Evolutionary conservation across 345 rosid genomes (phyloP), one percentile per base, ranked within the genome.

Genomic region (Combretum micranthum): DNA sequence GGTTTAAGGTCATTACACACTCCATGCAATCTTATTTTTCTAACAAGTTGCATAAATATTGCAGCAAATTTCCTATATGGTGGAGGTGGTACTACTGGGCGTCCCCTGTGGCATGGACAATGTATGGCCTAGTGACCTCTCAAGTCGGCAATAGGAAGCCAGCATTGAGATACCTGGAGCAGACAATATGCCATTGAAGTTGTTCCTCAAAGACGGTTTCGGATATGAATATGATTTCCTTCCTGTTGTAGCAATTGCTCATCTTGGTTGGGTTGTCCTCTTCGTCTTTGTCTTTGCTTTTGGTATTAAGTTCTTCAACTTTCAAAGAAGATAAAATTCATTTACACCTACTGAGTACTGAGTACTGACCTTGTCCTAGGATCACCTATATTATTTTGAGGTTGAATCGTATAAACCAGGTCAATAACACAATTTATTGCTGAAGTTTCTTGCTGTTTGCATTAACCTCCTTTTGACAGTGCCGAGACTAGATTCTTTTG

Each of bases 41-140:
- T 49, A 49, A 19, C 21, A 14, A 18, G 14, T 12, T 50, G 23
- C 6, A 12, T 14, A 14, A 18, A 12, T 12, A 0, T 61, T 14
- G 72, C 78, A 83, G 96, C 82, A 64, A 78, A 75, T 87, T n/a
- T 20, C 97, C 96, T 0, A 50, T 80, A 16, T 87, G 96, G 97
- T 90, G 96, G 96, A 85, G 93, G 65, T 87, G 97, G 97, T 85
- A 84, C 59, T 83, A 90, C 62, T 90, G 95, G 88, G 75, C 62
- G 20, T 70, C 83, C 14, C 97, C 95, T 0, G 84, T 79, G 59
- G 75, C 95, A 4, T 90, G 95, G 97, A 84, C 90, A 57, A 32
- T 87, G 15, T 80, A 87, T 15, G 96, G 90, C 2, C 73, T 90
- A n/a, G 67, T 87, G 47, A 72, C 93, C 15, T 74, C 86, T 59